These are phyloP conservation scores for Colletotrichum sublineola DNA, from an alignment of 2,329 filamentous ascomycete genomes.

Conservation along the genomic window DNA sequence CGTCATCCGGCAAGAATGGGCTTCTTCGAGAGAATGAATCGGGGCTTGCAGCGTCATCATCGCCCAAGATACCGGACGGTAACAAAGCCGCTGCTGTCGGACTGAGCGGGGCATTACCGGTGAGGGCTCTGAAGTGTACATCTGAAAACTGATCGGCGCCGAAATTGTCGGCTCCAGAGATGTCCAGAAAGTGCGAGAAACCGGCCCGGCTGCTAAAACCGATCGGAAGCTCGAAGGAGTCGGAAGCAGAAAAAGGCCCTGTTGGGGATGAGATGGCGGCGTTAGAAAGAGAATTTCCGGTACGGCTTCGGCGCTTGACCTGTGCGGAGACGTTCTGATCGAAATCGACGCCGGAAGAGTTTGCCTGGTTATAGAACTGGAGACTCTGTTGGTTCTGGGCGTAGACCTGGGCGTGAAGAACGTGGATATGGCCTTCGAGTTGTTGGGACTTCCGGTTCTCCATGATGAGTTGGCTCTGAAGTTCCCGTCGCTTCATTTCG, in stretches of 20 bases:
- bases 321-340: constrained; percentile 58
- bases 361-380: constrained; percentile 61
- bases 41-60: constrained; percentile 69
- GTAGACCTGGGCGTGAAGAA: constrained; percentile 62
- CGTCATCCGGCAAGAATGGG: constrained; percentile 54
- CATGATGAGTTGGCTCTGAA: constrained; percentile 63
- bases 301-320: constrained; percentile 62
- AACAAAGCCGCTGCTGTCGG: constrained; percentile 81
- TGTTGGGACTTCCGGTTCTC: constrained; percentile 62
- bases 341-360: constrained; percentile 62
- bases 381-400: constrained; percentile 58
- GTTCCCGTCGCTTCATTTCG: constrained; percentile 64
- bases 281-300: constrained; percentile 62
- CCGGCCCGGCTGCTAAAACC: constrained; percentile 66
- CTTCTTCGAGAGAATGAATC: constrained; percentile 49
- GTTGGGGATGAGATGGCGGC: constrained; percentile 57
- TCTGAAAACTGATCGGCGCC: constrained; percentile 65
- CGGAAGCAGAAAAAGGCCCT: constrained; percentile 53
- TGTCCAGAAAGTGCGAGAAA: constrained; percentile 67
- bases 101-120: constrained; percentile 78
- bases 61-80: constrained; percentile 76
- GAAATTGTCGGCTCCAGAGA: constrained; percentile 53
- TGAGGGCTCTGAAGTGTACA: constrained; percentile 71
- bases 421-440: constrained; percentile 62
- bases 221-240: constrained; percentile 63